Percentiles rank a stretch among this genome's conserved stretches.
phyloP scores from a whole-genome alignment of 179 eudicot genomes.

The Silene vulgaris region DNA sequence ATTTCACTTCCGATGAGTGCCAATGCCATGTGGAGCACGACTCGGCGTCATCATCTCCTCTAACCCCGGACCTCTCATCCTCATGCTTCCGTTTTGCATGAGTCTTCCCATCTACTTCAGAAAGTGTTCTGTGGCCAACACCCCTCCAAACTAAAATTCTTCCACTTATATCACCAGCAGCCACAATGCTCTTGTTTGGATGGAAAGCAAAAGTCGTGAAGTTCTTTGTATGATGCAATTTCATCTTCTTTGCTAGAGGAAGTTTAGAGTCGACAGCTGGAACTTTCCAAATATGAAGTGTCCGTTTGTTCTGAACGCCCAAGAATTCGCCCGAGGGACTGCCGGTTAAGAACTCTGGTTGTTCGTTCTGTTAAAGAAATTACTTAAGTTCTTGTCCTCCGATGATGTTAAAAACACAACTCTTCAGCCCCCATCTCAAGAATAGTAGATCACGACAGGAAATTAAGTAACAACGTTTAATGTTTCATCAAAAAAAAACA shows the following conservation, averaged over 20 bases:
- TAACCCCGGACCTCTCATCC: constrained; percentile 74
- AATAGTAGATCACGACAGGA: neutral
- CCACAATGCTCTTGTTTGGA: constrained; percentile 68
- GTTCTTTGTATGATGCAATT: constrained; percentile 66
- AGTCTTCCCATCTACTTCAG: constrained; percentile 21
- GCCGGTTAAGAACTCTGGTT: constrained; percentile 45
- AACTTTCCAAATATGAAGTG: constrained; percentile 69
- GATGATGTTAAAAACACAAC: neutral
- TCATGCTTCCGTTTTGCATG: constrained; percentile 34
- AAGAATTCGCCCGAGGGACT: constrained; percentile 60
- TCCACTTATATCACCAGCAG: constrained; percentile 87
- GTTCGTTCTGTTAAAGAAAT: constrained; percentile 45
- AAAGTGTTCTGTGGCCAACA: constrained; percentile 48
- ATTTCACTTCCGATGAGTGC: constrained; percentile 84
- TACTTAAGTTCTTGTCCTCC: neutral
- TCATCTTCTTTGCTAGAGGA: constrained; percentile 42
- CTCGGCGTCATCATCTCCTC: constrained; percentile 75
- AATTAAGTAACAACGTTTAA: neutral
- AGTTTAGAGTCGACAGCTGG: constrained; percentile 53
- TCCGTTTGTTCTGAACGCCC: constrained; percentile 51
- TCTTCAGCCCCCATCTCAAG: neutral
- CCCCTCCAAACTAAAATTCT: constrained; percentile 92
- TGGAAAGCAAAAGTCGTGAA: constrained; percentile 74
- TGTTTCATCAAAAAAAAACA: neutral
- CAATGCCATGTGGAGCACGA: constrained; percentile 97